These are phyloP conservation scores for Nothophoma quercina DNA, from an alignment of 2,329 filamentous ascomycete species.

Conservation along the genomic window DNA sequence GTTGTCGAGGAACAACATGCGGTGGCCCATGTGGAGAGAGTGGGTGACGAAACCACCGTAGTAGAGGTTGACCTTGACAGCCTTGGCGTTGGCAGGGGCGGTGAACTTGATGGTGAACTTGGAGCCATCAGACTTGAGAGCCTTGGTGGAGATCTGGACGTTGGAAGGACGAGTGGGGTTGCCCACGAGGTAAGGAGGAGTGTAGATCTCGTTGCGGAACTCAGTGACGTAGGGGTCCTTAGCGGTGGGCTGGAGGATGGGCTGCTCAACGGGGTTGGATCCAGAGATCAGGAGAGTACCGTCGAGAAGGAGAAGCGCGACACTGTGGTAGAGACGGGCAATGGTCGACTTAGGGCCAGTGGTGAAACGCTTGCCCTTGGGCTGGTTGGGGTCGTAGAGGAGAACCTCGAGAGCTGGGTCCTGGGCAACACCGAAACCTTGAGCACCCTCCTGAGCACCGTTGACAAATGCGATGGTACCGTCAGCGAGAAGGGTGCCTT, in stretches of 20 bases:
- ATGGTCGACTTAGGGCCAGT: constrained; percentile 55
- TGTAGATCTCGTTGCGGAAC: constrained; percentile 68
- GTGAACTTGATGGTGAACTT: constrained; percentile 60
- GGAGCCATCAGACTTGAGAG: constrained; percentile 54
- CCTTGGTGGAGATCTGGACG: constrained; percentile 55
- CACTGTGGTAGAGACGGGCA: constrained; percentile 65
- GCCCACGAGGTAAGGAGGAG: constrained; percentile 66
- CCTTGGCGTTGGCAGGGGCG: constrained; percentile 52
- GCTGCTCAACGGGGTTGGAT: constrained; percentile 68
- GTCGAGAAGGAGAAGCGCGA: constrained; percentile 66
- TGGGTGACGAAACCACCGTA: constrained; percentile 69
- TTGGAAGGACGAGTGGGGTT: constrained; percentile 60
- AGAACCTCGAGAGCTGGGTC: constrained; percentile 64
- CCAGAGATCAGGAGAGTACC: constrained; percentile 67
- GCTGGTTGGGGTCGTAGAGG: constrained; percentile 64
- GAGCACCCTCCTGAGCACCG: constrained; percentile 64
- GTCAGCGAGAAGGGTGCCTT: constrained; percentile 66
- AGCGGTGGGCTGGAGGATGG: constrained; percentile 55
- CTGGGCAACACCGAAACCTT: constrained; percentile 66
- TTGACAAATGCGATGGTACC: constrained; percentile 70
- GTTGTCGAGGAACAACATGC: constrained; percentile 63
- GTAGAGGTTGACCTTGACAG: constrained; percentile 61
- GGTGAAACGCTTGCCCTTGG: constrained; percentile 60
- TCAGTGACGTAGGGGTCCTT: constrained; percentile 64
- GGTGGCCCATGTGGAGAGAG: constrained; percentile 67